These are phyloP conservation scores for Exidia glandulosa DNA, from an alignment of 768 basidiomycete species.

Conservation along the genomic window DNA sequence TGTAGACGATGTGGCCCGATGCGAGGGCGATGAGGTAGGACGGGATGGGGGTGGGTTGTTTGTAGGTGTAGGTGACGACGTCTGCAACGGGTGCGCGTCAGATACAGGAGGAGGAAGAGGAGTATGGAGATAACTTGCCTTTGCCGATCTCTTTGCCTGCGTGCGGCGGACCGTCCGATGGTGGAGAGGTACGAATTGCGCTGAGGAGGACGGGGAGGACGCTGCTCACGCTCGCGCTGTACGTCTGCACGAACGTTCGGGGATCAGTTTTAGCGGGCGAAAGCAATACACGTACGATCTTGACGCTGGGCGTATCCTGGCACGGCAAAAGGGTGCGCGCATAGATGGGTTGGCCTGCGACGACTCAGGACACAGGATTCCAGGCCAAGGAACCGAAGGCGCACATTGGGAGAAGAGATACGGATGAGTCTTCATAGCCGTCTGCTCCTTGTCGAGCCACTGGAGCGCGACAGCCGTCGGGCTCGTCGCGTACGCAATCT, in stretches of 20 bases:
- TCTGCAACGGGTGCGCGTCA: slow-evolving; percentile 26
- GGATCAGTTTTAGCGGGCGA: too few species aligned
- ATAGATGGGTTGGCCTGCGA: slow-evolving; percentile 65
- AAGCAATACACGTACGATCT: too few species aligned
- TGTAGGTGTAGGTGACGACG: slow-evolving; percentile 59
- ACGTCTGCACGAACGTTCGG: too few species aligned
- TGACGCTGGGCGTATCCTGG: slow-evolving; percentile 85
- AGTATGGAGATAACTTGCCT: background rate
- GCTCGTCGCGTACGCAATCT: slow-evolving; percentile 62
- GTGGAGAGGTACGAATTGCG: slow-evolving; percentile 69
- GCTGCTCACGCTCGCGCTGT: slow-evolving; percentile 65
- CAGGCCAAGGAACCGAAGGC: background rate
- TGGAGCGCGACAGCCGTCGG: slow-evolving; percentile 66
- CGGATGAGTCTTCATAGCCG: slow-evolving; percentile 73
- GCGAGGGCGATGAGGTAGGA: slow-evolving; percentile 91
- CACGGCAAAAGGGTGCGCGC: slow-evolving; percentile 68
- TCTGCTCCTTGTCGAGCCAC: slow-evolving; percentile 84
- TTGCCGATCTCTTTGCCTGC: slow-evolving; percentile 64
- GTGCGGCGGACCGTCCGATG: slow-evolving; percentile 56
- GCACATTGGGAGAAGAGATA: slow-evolving; percentile 82
- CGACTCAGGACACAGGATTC: background rate
- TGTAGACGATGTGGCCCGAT: slow-evolving; percentile 67
- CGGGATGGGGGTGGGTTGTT: slow-evolving; percentile 80
- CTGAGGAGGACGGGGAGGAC: slow-evolving; percentile 82
- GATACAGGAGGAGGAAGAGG: background rate